Evolutionary conservation across 2,329 filamentous ascomycete species (phyloP).

Genomic region (Penicillium freii): DNA sequence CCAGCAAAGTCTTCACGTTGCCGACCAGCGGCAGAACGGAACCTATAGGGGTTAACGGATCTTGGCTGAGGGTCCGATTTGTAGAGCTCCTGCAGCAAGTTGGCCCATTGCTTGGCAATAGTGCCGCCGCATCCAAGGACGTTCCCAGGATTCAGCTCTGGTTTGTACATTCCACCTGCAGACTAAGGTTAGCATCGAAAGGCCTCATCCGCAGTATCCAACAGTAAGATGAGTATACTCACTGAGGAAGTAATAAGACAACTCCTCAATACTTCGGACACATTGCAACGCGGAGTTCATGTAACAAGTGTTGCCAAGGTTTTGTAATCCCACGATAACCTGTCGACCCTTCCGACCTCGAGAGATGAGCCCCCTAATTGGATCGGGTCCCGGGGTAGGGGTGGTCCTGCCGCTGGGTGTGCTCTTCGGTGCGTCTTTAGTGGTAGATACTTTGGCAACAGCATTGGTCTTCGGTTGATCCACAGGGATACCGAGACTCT

Average conservation of each 20-base stretch:
- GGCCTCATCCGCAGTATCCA: background rate
- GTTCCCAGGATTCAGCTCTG: conserved; percentile 82
- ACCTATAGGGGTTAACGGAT: conserved; percentile 74
- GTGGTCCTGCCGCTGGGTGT: conserved; percentile 63
- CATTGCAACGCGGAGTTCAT: conserved; percentile 98
- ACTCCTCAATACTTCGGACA: conserved; percentile 85
- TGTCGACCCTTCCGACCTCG: conserved; percentile 68
- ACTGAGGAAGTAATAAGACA: conserved; percentile 84
- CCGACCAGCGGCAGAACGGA: conserved; percentile 78
- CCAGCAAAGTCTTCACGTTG: conserved; percentile 85
- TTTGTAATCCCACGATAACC: conserved; percentile 74
- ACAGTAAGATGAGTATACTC: conserved; percentile 7
- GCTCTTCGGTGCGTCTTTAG: conserved; percentile 37
- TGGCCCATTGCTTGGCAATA: conserved; percentile 80
- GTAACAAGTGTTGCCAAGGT: conserved; percentile 96
- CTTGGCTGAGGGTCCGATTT: conserved; percentile 58
- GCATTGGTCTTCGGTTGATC: conserved; percentile 33
- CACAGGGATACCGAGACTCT: conserved; percentile 52
- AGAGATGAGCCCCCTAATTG: background rate
- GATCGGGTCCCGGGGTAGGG: conserved; percentile 65
- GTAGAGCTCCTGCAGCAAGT: conserved; percentile 75
- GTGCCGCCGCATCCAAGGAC: conserved; percentile 80
- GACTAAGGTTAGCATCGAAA: conserved; percentile 13
- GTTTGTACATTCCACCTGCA: conserved; percentile 63
- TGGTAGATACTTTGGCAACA: conserved; percentile 23